Evolutionary conservation across 1,284 basidiomycete genomes (phyloP), one percentile per base, ranked within the genome.

Genomic region (Coniferiporia weirii): DNA sequence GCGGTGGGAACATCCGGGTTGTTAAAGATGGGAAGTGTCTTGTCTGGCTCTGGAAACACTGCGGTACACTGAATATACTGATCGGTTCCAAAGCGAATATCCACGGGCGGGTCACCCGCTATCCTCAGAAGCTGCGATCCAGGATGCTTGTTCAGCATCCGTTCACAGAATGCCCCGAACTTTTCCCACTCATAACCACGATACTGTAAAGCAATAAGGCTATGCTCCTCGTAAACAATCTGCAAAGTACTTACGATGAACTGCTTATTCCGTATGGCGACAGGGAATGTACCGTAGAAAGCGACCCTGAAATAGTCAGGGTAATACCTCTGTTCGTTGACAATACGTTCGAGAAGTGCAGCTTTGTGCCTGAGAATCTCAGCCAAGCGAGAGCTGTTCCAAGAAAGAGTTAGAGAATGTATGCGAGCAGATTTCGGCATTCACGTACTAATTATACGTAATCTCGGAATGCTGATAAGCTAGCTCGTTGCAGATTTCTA

Each of bases 241-340:
- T 32, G n/a, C 7, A 53, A 48, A 38, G 35, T 10, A 74, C 85
- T 64, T 72, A 91, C 91, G 63, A 93, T 85, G 72, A 94, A 95
- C 65, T 92, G 89, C 71, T 93, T 94, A 66, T 89, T 84, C 60
- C 89, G 83, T 53, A 95, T 84, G 4, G 90, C 89, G 13, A 77
- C 80, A 0, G 93, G 93, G 76, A 95, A 96, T 64, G 84, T 86
- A n/a, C 93, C 93, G 71, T 88, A 94, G 74, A 95, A 96, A 3
- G 91, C 89, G 12, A 98, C 93, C 52, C 93, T 80, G 79, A 96
- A 99, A 73, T 96, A 98, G 66, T 94, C 91, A 5, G 91, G 84
- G 68, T 93, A 93, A 64, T 91, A 90, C 40, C 93, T 83, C 64
- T 89, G 84, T 51, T 93, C 85, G 5, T 80, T 83, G 27, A 93